A percentile compares a stretch with the other conserved stretches of the same genome.
Evolutionary conservation across 106 monocot species (phyloP).

Genomic region (Xerophyta viscosa): DNA sequence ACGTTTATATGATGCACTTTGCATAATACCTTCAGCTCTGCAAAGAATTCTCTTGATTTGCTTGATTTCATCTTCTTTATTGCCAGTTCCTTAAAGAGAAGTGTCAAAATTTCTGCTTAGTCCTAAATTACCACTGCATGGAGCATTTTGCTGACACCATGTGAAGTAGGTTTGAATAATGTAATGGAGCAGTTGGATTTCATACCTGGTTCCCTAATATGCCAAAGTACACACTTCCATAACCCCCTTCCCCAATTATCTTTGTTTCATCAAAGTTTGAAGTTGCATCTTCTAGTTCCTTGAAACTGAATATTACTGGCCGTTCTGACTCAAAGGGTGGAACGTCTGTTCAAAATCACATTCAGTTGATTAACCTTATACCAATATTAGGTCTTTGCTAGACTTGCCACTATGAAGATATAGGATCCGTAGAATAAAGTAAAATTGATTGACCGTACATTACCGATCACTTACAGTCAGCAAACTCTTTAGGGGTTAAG

Average conservation of each 20-base stretch:
- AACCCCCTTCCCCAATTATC: constrained; percentile 50
- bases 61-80: constrained; percentile 50
- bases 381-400: not conserved
- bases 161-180: too few relatives aligned
- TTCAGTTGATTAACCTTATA: too few relatives aligned
- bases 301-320: constrained; percentile 30
- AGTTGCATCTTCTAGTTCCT: constrained; percentile 28
- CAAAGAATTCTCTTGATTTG: constrained; percentile 48
- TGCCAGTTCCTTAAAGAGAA: constrained; percentile 32
- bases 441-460: not conserved
- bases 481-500: constrained; percentile 6
- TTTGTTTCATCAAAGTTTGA: constrained; percentile 32
- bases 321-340: constrained; percentile 21
- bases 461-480: constrained; percentile 7
- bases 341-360: constrained; percentile 17
- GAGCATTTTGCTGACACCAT: too few relatives aligned
- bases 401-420: not conserved
- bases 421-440: not conserved
- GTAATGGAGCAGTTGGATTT: too few relatives aligned
- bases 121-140: too few relatives aligned
- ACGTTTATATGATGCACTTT: constrained; percentile 57
- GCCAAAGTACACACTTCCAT: constrained; percentile 41
- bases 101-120: too few relatives aligned
- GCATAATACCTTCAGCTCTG: constrained; percentile 51
- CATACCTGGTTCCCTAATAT: constrained; percentile 33